Evolutionary conservation across 495 filamentous ascomycete genomes (phyloP).

Genomic region (Parachaetomium inaequale): DNA sequence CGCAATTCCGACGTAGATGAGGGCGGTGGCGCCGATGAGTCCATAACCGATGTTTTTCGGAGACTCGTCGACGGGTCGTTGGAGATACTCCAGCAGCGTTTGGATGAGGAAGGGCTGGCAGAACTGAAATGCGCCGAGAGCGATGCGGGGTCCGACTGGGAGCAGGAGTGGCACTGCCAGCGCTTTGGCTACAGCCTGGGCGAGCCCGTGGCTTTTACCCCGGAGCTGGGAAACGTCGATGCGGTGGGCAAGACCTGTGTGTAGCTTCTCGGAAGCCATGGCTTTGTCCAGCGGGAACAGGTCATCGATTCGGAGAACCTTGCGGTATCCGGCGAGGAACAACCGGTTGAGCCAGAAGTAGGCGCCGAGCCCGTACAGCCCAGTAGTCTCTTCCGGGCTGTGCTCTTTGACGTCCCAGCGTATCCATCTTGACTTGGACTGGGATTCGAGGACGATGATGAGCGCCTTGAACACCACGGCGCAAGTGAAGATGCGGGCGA

Average conservation of each 20-base stretch:
- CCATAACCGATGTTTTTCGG: slow-evolving; percentile 42
- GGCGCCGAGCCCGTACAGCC: slow-evolving; percentile 31
- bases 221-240: slow-evolving; percentile 14
- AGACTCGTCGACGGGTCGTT: slow-evolving; percentile 38
- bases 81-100: slow-evolving; percentile 45
- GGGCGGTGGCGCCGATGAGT: slow-evolving; percentile 33
- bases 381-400: slow-evolving; percentile 58
- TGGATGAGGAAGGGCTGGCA: slow-evolving; percentile 64
- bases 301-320: slow-evolving; percentile 22
- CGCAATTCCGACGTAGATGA: slow-evolving; percentile 33
- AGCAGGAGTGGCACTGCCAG: slow-evolving; percentile 32
- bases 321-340: slow-evolving; percentile 23
- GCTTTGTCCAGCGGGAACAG: slow-evolving; percentile 28
- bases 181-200: slow-evolving; percentile 19
- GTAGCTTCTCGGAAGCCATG: slow-evolving; percentile 28
- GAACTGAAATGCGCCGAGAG: slow-evolving; percentile 49
- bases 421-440: slow-evolving; percentile 48
- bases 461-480: slow-evolving; percentile 47
- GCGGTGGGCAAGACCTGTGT: slow-evolving; percentile 4
- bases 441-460: slow-evolving; percentile 51
- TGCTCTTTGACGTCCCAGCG: slow-evolving; percentile 24
- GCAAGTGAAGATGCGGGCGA: slow-evolving; percentile 47
- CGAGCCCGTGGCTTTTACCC: slow-evolving; percentile 19
- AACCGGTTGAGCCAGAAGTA: slow-evolving; percentile 29
- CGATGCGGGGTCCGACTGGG: slow-evolving; percentile 32